These are phyloP conservation scores for Lindgomyces ingoldianus DNA, from an alignment of 495 filamentous ascomycete genomes.

Conservation along the genomic window DNA sequence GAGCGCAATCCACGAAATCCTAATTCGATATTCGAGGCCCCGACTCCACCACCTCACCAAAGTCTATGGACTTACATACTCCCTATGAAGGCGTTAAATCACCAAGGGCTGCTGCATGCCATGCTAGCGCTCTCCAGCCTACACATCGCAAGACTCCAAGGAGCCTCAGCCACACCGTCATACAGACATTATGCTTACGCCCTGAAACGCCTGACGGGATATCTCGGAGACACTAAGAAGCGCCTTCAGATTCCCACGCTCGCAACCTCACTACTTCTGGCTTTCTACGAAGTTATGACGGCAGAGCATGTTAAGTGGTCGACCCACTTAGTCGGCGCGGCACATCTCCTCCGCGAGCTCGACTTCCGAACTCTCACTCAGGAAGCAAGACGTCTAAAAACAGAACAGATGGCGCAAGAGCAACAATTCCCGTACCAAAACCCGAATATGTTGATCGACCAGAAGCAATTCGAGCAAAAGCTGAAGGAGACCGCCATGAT, in stretches of 20 bases:
- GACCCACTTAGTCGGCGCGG: constrained; percentile 82
- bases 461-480: constrained; percentile 22
- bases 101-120: constrained; percentile 84
- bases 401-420: constrained; percentile 45
- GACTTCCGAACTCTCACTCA: constrained; percentile 72
- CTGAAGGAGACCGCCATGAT: constrained; percentile 15
- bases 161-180: constrained; percentile 70
- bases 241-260: constrained; percentile 80
- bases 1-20: constrained; percentile 82
- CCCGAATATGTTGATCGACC: constrained; percentile 35
- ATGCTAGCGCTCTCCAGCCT: constrained; percentile 87
- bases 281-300: constrained; percentile 91
- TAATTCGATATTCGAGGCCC: constrained; percentile 65
- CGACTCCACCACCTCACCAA: constrained; percentile 68
- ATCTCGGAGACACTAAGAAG: constrained; percentile 67
- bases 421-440: constrained; percentile 36
- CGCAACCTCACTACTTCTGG: constrained; percentile 83
- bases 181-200: constrained; percentile 91
- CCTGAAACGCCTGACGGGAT: constrained; percentile 71
- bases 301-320: constrained; percentile 97
- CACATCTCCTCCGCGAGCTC: constrained; percentile 79
- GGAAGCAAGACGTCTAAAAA: constrained; percentile 62
- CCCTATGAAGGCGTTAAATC: constrained; percentile 78
- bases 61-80: constrained; percentile 87
- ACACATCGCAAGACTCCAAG: constrained; percentile 83